Conservation (phyloP, 140 eudicot species). For the Stevia rebaudiana region DNA sequence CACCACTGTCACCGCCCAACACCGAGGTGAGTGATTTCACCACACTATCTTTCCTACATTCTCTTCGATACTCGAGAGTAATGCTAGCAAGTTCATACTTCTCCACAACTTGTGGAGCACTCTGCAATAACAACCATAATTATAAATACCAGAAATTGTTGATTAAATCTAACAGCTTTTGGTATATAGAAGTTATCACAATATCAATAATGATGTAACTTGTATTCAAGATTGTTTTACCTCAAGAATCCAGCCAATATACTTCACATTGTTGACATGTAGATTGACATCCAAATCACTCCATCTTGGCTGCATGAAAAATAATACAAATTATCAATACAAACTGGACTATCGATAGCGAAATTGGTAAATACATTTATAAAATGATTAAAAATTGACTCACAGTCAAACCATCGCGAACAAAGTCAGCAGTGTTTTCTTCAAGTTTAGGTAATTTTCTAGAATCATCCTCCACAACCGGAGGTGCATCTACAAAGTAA, state of each 20-base stretch:
- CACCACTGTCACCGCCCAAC: slow-evolving; percentile 25
- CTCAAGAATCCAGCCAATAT: slow-evolving; percentile 89
- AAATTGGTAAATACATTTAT: neutral
- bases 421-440: slow-evolving; percentile 58
- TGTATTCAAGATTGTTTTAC: slow-evolving; percentile 11
- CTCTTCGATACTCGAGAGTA: slow-evolving; percentile 89
- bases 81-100: slow-evolving; percentile 76
- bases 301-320: slow-evolving; percentile 73
- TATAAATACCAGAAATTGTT: neutral
- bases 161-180: neutral
- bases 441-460: slow-evolving; percentile 76
- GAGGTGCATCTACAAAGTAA: slow-evolving; percentile 76
- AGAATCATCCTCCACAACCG: slow-evolving; percentile 66
- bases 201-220: neutral
- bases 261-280: slow-evolving; percentile 93
- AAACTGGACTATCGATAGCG: neutral
- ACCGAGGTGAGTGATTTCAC: slow-evolving; percentile 79
- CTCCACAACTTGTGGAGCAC: slow-evolving; percentile 83
- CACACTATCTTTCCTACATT: slow-evolving; percentile 86
- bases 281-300: slow-evolving; percentile 87
- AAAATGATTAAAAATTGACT: slow-evolving; percentile 21
- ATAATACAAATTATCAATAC: neutral
- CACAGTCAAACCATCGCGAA: slow-evolving; percentile 66
- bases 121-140: slow-evolving; percentile 36
- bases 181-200: no score